A percentile compares a stretch with the other conserved stretches of the same genome.
Conservation (phyloP, 1,139 yeast genomes). For the Debaryomycetaceae sp. region DNA sequence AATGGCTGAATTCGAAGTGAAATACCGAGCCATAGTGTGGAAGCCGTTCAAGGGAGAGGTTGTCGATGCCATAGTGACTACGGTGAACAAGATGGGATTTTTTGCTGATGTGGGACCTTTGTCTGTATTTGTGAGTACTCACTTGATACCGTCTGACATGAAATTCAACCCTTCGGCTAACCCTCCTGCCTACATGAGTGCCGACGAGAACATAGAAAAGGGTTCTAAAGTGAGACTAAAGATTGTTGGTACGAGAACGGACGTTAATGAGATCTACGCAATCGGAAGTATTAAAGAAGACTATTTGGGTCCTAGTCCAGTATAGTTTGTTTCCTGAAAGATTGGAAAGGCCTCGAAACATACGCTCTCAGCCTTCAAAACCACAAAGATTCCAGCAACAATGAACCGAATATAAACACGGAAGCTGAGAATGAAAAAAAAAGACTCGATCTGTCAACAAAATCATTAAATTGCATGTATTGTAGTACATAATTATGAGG, state of each 20-base stretch:
- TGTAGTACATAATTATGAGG: neutral
- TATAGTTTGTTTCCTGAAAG: constrained; percentile 16
- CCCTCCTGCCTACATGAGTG: constrained; percentile 97
- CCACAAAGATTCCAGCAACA: no score
- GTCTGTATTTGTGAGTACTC: constrained; percentile 91
- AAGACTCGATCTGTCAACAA: neutral
- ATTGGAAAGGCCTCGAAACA: neutral
- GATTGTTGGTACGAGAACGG: constrained; percentile 96
- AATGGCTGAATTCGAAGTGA: constrained; percentile 94
- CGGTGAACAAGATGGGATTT: constrained; percentile 94
- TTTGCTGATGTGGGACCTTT: constrained; percentile 98
- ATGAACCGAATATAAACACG: no score
- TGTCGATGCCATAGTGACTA: constrained; percentile 92
- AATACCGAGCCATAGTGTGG: constrained; percentile 96
- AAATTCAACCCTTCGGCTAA: constrained; percentile 91
- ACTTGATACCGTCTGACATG: constrained; percentile 92
- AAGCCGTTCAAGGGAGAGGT: constrained; percentile 98
- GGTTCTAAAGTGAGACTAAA: constrained; percentile 92
- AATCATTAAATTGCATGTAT: neutral
- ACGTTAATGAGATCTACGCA: constrained; percentile 95
- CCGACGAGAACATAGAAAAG: constrained; percentile 91
- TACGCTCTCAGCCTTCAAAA: neutral
- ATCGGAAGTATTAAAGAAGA: constrained; percentile 98
- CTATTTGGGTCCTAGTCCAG: constrained; percentile 77
- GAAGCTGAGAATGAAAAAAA: neutral